phyloP scores from a whole-genome alignment of 225 moss, liverwort and hornwort genomes.

The Physcomitrium patens region DNA sequence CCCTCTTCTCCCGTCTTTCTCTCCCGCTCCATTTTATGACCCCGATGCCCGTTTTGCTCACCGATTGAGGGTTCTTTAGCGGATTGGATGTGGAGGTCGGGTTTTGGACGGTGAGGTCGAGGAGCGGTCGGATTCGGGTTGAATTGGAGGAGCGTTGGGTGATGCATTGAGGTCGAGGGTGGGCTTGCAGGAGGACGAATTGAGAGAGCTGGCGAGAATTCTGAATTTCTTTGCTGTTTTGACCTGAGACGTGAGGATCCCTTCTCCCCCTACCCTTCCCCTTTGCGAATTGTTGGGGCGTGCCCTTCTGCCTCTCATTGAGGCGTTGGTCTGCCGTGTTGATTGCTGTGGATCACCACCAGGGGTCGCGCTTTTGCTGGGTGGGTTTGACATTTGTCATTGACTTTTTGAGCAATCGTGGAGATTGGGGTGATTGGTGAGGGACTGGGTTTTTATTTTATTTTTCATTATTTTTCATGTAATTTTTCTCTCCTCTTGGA shows the following conservation, averaged over 20 bases:
- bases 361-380: background rate
- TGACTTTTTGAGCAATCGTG: background rate
- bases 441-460: background rate
- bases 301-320: no score
- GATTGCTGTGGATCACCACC: background rate
- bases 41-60: background rate
- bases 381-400: background rate
- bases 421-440: background rate
- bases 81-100: background rate
- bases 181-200: background rate
- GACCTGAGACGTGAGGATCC: background rate
- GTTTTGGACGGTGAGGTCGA: conserved; percentile 10
- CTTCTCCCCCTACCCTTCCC: conserved; percentile 20
- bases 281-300: background rate
- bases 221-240: background rate
- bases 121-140: background rate
- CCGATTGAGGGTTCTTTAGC: conserved; percentile 18
- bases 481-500: background rate
- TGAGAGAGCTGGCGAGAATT: conserved; percentile 26
- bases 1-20: background rate
- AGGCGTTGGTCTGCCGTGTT: background rate
- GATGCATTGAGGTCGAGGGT: background rate
- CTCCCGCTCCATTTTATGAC: conserved; percentile 3
- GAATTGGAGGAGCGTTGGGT: conserved; percentile 20
- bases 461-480: no score